Conservation (phyloP, 1,284 basidiomycete genomes). For the Golubevia sp. region DNA sequence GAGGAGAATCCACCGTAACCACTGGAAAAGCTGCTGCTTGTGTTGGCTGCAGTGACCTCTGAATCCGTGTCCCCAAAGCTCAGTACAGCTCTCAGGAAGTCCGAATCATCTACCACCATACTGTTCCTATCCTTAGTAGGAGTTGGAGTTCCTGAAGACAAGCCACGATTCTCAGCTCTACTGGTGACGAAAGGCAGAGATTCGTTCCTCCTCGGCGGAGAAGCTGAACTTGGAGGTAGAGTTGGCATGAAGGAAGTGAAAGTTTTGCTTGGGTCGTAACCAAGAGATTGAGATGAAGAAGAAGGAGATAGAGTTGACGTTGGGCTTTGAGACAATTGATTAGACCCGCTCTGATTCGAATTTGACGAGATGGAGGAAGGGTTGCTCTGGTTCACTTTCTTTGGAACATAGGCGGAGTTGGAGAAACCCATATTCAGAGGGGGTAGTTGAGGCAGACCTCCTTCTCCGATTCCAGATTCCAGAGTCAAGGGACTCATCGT, state of each 20-base stretch:
- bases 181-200: neutral
- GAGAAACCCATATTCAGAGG: neutral
- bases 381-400: no score
- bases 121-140: neutral
- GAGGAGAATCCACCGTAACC: neutral
- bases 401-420: neutral
- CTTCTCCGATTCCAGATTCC: conserved; percentile 26
- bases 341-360: no score
- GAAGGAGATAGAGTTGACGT: conserved; percentile 10
- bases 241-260: no score
- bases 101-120: conserved; percentile 22
- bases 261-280: no score
- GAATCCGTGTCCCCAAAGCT: conserved; percentile 17
- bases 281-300: no score
- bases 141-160: neutral
- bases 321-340: no score
- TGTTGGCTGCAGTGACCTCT: neutral
- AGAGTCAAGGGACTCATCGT: neutral
- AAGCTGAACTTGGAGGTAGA: neutral
- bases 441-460: conserved; percentile 21
- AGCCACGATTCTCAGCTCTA: neutral
- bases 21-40: neutral
- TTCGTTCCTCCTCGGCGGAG: neutral
- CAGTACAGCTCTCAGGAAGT: conserved; percentile 36
- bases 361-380: no score